Base-by-base conservation (phyloP, 1,139 yeast genomes). In the Yamadazyma dendronema region DNA sequence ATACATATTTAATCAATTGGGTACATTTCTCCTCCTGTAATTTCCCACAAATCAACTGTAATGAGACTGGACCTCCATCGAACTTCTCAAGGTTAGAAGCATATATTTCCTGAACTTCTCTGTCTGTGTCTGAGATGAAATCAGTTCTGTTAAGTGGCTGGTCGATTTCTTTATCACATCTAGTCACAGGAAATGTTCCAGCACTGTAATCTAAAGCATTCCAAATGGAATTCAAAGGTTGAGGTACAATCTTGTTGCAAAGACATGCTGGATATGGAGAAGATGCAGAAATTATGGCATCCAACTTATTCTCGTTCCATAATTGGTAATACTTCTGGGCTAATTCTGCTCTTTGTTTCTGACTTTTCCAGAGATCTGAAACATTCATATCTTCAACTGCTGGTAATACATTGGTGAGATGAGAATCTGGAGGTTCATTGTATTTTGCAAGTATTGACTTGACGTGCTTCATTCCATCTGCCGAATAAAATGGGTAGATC, bases 151-250 rank as follows among this genome's bases (percentile, higher is more conserved):
- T 31, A 2, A 22, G 4, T 3, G 47, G 47, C 23, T 17, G 33
- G 29, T 44, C 48, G 8, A 37, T 24, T 2, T 29, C 9, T 3
- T 14, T 23, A 36, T 44, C 44, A 41, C 48, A 44, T 36, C 46
- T 37, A 7, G 48, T 44, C 3, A 46, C 48, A 2, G 49, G 49
- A 19, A 46, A 41, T 4, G 47, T 46, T 3, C 46, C 47, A 5
- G 47, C 34, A 30, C 36, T 37, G 22, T 46, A 46, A 29, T 46
- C 49, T 22, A 46, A 34, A 26, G 47, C 48, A 36, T 46, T 46
- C 47, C 47, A 44, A 14, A 42, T 39, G 4, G 47, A 35, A 33
- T 44, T 44, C 28, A 44, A 34, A 10, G 48, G 48, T 28, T 44
- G 48, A 4, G 48, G 48, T 15, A 37, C 36, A 8, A 44, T 35